Evolutionary conservation across 2,329 filamentous ascomycete species (phyloP), one percentile per base, ranked within the genome.

Genomic region (Calonectria ilicicola): DNA sequence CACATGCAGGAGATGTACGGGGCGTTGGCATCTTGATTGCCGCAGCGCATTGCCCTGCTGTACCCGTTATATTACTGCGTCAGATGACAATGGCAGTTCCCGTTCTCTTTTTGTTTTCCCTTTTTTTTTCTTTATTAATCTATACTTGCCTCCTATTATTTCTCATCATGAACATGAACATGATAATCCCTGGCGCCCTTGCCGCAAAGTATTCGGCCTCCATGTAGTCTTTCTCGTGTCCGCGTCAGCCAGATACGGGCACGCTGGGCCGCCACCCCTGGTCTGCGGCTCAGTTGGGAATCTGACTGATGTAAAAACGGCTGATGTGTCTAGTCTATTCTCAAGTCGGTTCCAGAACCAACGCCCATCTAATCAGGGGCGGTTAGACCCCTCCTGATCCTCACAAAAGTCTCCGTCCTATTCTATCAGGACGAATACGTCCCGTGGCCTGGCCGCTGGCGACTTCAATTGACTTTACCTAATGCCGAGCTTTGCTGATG

Each of bases 221-320:
- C 51, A 65, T 51, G 21, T 63, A 62, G 44, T 19, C n/a, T 49
- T 70, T 38, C 64, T 67, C 69, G 69, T 67, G 56, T 71, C 46
- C 64, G 53, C 69, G 69, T 71, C 69, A 71, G 68, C 68, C 35
- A 70, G 44, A 26, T 38, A 65, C 62, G 26, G 38, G 29, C 58
- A 23, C 47, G 29, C 35, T 32, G 19, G 46, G 29, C 26, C 32
- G 19, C 64, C 49, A 42, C 49, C 64, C 64, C 65, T 53, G 35
- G 27, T 53, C 53, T 60, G 58, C 58, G 58, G 58, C 58, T 63
- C 58, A 32, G 53, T 58, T 62, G 23, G 19, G 9, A 44, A 19
- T 58, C 53, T 40, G n/a, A 42, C 21, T 60, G 14, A 32, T 60
- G 21, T 19, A 10, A 60, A 60, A 60, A 40, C 32, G 32, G 53